Conservation (phyloP, 192 early-diverging fungal genomes). For the Coemansia interrupta region DNA sequence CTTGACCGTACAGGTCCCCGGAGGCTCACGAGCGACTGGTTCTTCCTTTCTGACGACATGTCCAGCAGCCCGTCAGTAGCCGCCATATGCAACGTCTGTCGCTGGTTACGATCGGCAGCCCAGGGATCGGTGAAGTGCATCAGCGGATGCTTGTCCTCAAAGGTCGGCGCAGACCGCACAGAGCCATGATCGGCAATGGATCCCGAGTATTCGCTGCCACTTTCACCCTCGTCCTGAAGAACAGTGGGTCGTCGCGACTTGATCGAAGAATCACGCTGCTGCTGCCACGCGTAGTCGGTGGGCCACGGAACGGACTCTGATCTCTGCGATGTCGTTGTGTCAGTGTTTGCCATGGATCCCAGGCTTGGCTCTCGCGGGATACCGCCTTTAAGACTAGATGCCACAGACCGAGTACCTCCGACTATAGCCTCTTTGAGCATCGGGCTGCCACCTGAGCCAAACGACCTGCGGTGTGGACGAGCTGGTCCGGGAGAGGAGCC, state of each 20-base stretch:
- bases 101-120: slow-evolving; percentile 40
- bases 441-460: slow-evolving; percentile 32
- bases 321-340: slow-evolving; percentile 14
- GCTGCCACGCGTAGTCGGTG: slow-evolving; percentile 30
- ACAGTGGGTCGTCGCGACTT: slow-evolving; percentile 38
- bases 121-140: slow-evolving; percentile 50
- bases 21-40: slow-evolving; percentile 16
- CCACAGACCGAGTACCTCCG: slow-evolving; percentile 39
- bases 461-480: slow-evolving; percentile 20
- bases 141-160: slow-evolving; percentile 27
- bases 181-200: slow-evolving; percentile 32
- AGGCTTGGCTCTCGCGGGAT: slow-evolving; percentile 34
- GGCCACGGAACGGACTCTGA: slow-evolving; percentile 26
- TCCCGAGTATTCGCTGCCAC: slow-evolving; percentile 25
- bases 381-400: slow-evolving; percentile 37
- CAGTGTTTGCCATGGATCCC: slow-evolving; percentile 22
- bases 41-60: not conserved
- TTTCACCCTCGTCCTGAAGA: slow-evolving; percentile 25
- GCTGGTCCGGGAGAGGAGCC: slow-evolving; percentile 23
- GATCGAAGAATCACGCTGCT: slow-evolving; percentile 37
- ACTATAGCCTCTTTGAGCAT: slow-evolving; percentile 31
- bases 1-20: slow-evolving; percentile 2
- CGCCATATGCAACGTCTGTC: slow-evolving; percentile 9
- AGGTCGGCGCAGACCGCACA: slow-evolving; percentile 27
- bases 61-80: slow-evolving; percentile 1